phyloP scores from a whole-genome alignment of 345 rosid species.

The Excoecaria cochinchinensis region DNA sequence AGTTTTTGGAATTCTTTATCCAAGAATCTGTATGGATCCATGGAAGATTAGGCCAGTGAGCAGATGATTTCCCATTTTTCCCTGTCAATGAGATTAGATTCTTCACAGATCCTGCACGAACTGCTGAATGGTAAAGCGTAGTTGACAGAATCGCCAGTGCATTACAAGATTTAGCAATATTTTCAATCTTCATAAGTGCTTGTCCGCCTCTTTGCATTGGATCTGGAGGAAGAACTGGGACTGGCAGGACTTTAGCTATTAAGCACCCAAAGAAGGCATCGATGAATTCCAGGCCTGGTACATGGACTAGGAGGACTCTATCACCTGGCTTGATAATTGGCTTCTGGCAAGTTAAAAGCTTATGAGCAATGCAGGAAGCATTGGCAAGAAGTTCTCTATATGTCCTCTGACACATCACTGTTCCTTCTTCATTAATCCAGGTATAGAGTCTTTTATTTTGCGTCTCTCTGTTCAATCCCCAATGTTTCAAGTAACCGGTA shows the following conservation, averaged over 20 bases:
- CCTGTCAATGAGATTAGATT: conserved; percentile 39
- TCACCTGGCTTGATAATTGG: conserved; percentile 58
- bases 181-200: conserved; percentile 62
- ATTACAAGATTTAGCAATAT: conserved; percentile 51
- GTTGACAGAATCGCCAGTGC: conserved; percentile 65
- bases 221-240: conserved; percentile 74
- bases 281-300: conserved; percentile 63
- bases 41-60: conserved; percentile 60
- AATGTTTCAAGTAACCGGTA: conserved; percentile 57
- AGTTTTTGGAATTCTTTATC: conserved; percentile 41
- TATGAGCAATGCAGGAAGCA: conserved; percentile 51
- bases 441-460: conserved; percentile 43
- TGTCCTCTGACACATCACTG: conserved; percentile 40
- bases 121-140: conserved; percentile 52
- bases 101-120: conserved; percentile 59
- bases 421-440: conserved; percentile 61
- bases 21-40: conserved; percentile 72
- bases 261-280: conserved; percentile 74
- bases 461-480: conserved; percentile 46
- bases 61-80: conserved; percentile 35
- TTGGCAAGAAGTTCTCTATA: conserved; percentile 47
- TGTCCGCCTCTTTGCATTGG: conserved; percentile 72
- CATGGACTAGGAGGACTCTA: conserved; percentile 54
- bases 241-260: conserved; percentile 59
- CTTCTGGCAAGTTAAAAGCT: conserved; percentile 44